Evolutionary conservation across 495 filamentous ascomycete species (phyloP), one percentile per base, ranked within the genome.

Genomic region (Hypoxylon trugodes): DNA sequence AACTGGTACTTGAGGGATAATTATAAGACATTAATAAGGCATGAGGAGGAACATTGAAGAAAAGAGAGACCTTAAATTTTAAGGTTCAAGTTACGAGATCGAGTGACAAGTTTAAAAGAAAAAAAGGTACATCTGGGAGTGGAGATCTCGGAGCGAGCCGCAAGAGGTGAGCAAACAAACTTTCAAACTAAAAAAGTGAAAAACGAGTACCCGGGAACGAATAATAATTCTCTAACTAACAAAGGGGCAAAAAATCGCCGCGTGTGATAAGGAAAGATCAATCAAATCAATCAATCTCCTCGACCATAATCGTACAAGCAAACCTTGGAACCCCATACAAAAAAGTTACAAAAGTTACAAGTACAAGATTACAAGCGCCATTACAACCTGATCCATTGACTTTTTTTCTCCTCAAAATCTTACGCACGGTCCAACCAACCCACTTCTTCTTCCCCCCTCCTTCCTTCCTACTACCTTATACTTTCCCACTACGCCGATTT

Each of bases 241-340:
- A 45, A 53, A 65, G 32, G 40, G 24, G 56, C 18, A 40, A 45
- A 60, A 48, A 40, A 59, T 50, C 56, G 51, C 42, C 36, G 58
- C 38, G 40, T 37, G 45, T 59, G 43, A 53, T 47, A 51, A 47
- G 19, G n/a, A n/a, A n/a, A n/a, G n/a, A n/a, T n/a, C n/a, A 43
- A 25, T 24, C 40, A 37, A 43, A 25, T 53, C 54, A 7, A 46
- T 9, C 16, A 28, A 16, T 57, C 52, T 42, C 41, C 48, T 66
- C 59, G 66, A 66, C 50, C 40, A 45, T 49, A 68, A 60, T 67
- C 69, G 47, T 67, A 65, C 60, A 63, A 66, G 66, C 57, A 59
- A 25, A 42, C 54, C 48, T 49, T 32, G 37, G 13, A 41, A 55
- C 33, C 55, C 30, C 37, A 49, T 38, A 57, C 52, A 37, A 61